Percentiles rank a stretch among this genome's conserved stretches.
phyloP scores from a whole-genome alignment of 345 rosid genomes.

The Stellera chamaejasme region DNA sequence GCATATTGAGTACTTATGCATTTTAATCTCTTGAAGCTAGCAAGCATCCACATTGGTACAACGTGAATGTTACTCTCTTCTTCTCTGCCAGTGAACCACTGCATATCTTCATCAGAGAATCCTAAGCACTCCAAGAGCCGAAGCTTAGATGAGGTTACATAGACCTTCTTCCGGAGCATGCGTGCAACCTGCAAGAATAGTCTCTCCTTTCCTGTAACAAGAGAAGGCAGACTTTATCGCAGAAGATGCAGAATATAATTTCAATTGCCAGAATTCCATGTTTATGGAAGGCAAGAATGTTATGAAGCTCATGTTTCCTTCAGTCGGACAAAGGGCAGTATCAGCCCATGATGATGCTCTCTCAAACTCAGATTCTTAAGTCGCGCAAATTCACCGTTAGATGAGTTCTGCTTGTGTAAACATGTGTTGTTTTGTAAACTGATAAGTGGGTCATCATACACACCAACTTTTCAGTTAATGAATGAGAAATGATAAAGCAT shows the following conservation, averaged over 20 bases:
- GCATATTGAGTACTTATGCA: slow-evolving; percentile 64
- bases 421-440: too few species aligned
- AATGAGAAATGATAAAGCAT: background rate
- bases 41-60: slow-evolving; percentile 95
- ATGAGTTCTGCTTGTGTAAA: too few species aligned
- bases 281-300: too few species aligned
- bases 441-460: too few species aligned
- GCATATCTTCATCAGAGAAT: slow-evolving; percentile 72
- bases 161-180: slow-evolving; percentile 55
- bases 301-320: too few species aligned
- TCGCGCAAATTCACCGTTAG: too few species aligned
- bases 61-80: slow-evolving; percentile 87
- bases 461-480: background rate
- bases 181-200: slow-evolving; percentile 91
- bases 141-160: slow-evolving; percentile 61
- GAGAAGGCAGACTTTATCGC: background rate
- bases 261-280: too few species aligned
- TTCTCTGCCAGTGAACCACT: slow-evolving; percentile 77
- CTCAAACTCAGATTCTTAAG: too few species aligned
- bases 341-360: too few species aligned
- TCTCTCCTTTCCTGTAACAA: slow-evolving; percentile 72
- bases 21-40: slow-evolving; percentile 89
- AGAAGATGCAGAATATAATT: too few species aligned
- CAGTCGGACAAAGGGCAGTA: too few species aligned
- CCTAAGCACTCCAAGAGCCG: slow-evolving; percentile 70